phyloP scores from a whole-genome alignment of 371 early-diverging fungal genomes.

The Rhizoclosmatium hyalinum region DNA sequence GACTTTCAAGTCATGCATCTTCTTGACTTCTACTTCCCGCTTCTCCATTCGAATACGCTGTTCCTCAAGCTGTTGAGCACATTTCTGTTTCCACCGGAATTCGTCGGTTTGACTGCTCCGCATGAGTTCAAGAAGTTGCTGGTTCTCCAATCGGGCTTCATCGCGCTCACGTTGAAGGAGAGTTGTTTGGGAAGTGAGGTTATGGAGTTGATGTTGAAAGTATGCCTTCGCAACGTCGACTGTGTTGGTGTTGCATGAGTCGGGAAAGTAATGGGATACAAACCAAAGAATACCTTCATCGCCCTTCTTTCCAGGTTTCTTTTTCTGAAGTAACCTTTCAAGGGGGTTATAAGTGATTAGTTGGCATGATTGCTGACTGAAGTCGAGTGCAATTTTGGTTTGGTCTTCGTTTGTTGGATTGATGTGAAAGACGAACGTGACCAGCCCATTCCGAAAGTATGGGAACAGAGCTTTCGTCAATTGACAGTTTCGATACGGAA shows the following conservation, averaged over 20 bases:
- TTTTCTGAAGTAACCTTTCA: neutral
- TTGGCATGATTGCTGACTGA: constrained; percentile 31
- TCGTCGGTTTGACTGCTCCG: neutral
- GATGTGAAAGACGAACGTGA: constrained; percentile 37
- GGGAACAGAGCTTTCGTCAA: constrained; percentile 24
- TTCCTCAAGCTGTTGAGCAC: neutral
- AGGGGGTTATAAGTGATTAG: constrained; percentile 21
- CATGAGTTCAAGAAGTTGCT: neutral
- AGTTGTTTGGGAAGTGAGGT: neutral
- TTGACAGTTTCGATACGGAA: constrained; percentile 31
- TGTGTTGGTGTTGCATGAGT: neutral
- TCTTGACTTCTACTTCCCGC: constrained; percentile 2
- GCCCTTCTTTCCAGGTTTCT: neutral
- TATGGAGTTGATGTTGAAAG: neutral
- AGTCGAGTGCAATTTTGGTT: constrained; percentile 32
- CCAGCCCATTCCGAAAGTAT: constrained; percentile 27
- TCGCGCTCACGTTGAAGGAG: neutral
- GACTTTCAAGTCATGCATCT: neutral
- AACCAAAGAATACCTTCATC: neutral
- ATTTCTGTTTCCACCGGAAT: neutral
- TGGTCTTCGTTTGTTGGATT: constrained; percentile 40
- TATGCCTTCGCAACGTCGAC: neutral
- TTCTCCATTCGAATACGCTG: neutral
- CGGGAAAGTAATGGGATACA: neutral
- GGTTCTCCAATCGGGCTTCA: neutral